Conservation (phyloP, 345 rosid genomes). For the Hibiscus mutabilis region DNA sequence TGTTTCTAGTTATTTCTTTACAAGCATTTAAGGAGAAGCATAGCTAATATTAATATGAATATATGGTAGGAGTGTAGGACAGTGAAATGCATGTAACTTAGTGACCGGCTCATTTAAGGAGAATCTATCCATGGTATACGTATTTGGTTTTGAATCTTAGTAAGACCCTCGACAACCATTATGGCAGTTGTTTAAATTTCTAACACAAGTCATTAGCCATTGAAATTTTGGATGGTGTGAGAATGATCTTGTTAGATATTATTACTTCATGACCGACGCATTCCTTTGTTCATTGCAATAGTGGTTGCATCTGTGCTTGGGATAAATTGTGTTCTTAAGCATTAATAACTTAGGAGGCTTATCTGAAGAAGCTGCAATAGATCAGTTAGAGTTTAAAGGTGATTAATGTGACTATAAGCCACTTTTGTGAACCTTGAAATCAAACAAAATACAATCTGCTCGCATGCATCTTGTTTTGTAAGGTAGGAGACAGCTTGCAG, state of each 20-base stretch:
- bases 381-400: not conserved
- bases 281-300: not conserved
- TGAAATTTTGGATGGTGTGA: not conserved
- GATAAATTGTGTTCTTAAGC: not conserved
- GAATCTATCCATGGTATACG: not conserved
- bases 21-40: not conserved
- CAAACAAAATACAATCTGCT: constrained; percentile 1
- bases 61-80: not conserved
- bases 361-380: not conserved
- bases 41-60: not conserved
- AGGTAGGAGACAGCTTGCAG: constrained; percentile 26
- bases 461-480: constrained; percentile 15
- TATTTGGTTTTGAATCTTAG: not conserved
- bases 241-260: not conserved
- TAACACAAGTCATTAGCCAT: not conserved
- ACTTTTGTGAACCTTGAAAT: not conserved
- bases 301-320: not conserved
- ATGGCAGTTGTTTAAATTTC: too few relatives aligned
- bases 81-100: not conserved
- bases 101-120: not conserved
- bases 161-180: not conserved
- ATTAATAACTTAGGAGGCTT: not conserved
- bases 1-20: not conserved
- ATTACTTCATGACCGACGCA: not conserved
- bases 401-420: constrained; percentile 1